Base-by-base conservation (phyloP, 495 filamentous ascomycete genomes). In the Glutinoglossum americanum region DNA sequence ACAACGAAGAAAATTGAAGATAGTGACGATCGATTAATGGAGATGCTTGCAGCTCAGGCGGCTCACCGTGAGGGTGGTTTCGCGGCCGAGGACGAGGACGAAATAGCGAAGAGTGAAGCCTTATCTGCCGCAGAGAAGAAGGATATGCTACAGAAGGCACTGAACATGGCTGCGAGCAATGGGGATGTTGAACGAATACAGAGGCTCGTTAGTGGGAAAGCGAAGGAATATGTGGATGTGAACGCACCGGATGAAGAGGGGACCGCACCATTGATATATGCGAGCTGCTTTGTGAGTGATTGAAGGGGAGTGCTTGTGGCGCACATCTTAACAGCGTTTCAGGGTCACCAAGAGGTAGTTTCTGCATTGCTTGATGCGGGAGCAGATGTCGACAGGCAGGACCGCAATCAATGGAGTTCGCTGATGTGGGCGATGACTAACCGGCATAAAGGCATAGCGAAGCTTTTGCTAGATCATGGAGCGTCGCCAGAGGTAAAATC, bases 371-470 rank as follows among this genome's bases (percentile, higher is more conserved):
- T 99, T 33, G 78, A 87, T 54, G 85, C 84, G 7, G 87, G 92
- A 4, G 92, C 86, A n/a, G 78, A 87, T 60, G 86, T 96, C 28
- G 87, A 99, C 68, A 80, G 83, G 64, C 92, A 96, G 70, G 92
- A 99, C 66, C 81, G 84, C 54, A 94, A 97, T 66, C 81, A 90
- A 61, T 99, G 92, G 92, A 99, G 87, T 66, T 83, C 92, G 19
- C 72, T 99, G 63, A 99, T 97, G 92, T 99, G 92, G 92, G 92
- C 92, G 32, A 97, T 96, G 87, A 97, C 92, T 41, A 99, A 97
- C 66, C 74, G 89, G 61, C 92, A 99, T 67, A 96, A 96, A 68
- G 81, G 80, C 30, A 97, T 99, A 63, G 87, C 87, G 25, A 96
- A 96, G 64, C 73, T 85, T 17, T 70, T 99, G 23, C 75, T 99